Evolutionary conservation across 2,329 filamentous ascomycete species (phyloP).

Genomic region (Colletotrichum tabaci): DNA sequence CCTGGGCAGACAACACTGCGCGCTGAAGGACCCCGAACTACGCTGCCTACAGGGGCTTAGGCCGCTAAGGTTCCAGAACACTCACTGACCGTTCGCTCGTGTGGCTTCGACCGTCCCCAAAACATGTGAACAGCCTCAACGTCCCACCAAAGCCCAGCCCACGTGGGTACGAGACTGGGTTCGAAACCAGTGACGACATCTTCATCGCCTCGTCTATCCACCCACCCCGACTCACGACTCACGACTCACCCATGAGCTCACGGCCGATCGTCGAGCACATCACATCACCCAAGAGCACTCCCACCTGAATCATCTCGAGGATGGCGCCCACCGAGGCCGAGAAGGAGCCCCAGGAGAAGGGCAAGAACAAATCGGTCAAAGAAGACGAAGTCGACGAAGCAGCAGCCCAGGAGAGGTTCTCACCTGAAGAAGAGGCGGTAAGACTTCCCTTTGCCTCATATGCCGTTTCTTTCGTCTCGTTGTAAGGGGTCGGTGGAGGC

Average conservation of each 20-base stretch:
- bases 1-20: too few relatives aligned
- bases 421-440: conserved; percentile 72
- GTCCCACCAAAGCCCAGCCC: conserved; percentile 18
- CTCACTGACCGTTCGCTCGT: not conserved
- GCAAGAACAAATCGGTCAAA: conserved; percentile 23
- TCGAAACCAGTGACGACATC: conserved; percentile 37
- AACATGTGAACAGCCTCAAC: conserved; percentile 39
- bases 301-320: conserved; percentile 35
- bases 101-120: conserved; percentile 13
- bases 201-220: conserved; percentile 5
- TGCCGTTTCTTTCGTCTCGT: not conserved
- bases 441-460: conserved; percentile 42
- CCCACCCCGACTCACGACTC: not conserved
- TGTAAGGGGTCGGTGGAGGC: too few relatives aligned
- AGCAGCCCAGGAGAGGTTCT: conserved; percentile 56
- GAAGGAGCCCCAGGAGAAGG: conserved; percentile 33
- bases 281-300: not conserved
- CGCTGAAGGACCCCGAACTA: conserved; percentile 1
- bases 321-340: conserved; percentile 33
- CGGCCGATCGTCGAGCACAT: not conserved
- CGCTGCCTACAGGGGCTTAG: too few relatives aligned
- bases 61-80: conserved; percentile 4
- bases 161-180: conserved; percentile 34
- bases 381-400: conserved; percentile 48
- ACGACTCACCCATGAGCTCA: not conserved